Evolutionary conservation across 1,284 basidiomycete species (phyloP).

Genomic region (Leccinum variabile): DNA sequence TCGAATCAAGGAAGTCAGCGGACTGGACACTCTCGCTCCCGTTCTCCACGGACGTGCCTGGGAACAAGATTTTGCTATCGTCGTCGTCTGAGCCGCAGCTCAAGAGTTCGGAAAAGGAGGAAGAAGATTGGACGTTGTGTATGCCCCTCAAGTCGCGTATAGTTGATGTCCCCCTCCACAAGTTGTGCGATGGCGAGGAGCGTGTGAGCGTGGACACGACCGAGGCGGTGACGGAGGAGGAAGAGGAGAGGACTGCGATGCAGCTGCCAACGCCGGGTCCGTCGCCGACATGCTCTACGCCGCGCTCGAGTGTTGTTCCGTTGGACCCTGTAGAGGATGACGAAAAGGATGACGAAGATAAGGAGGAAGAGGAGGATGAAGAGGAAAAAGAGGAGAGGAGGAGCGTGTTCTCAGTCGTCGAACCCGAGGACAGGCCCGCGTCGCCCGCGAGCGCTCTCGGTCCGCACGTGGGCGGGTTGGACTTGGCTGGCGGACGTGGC

Average conservation of each 20-base stretch:
- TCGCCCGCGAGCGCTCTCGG: conserved; percentile 24
- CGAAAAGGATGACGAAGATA: background rate
- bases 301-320: background rate
- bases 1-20: background rate
- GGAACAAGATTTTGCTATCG: conserved; percentile 21
- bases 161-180: background rate
- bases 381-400: background rate
- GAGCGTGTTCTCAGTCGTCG: background rate
- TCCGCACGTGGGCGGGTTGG: conserved; percentile 32
- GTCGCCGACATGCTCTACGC: conserved; percentile 25
- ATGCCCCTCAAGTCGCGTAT: conserved; percentile 30
- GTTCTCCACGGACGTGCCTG: conserved; percentile 31
- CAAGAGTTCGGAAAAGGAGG: background rate
- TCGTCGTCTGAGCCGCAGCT: conserved; percentile 11
- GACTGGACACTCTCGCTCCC: conserved; percentile 37
- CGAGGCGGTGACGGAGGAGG: background rate
- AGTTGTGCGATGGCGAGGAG: conserved; percentile 11
- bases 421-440: conserved; percentile 4
- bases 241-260: background rate
- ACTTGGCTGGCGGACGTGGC: conserved; percentile 31
- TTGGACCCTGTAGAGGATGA: conserved; percentile 8
- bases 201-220: conserved; percentile 1
- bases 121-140: conserved; percentile 35
- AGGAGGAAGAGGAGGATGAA: too few species aligned
- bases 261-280: conserved; percentile 33